Conservation (phyloP, 148 eudicot species). For the Mesembryanthemum crystallinum region DNA sequence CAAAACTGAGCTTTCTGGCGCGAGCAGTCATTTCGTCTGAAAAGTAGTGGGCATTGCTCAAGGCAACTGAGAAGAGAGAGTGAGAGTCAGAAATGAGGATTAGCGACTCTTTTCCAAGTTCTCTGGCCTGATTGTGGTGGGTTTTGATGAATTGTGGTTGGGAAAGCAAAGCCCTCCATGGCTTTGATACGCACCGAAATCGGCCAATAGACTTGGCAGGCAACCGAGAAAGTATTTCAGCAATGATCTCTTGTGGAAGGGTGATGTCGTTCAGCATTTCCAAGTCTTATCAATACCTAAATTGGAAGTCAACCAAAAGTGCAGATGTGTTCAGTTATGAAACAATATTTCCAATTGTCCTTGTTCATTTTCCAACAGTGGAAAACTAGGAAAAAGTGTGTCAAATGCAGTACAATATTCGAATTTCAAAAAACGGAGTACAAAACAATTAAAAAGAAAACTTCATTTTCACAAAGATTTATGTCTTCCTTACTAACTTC, state of each 20-base stretch:
- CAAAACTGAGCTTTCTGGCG: background rate
- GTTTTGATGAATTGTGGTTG: slow-evolving; percentile 20
- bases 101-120: background rate
- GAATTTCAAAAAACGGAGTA: too few species aligned
- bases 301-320: too few species aligned
- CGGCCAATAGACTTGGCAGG: slow-evolving; percentile 20
- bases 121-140: slow-evolving; percentile 9
- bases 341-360: background rate
- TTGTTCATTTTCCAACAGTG: too few species aligned
- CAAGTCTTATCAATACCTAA: too few species aligned
- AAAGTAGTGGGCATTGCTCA: background rate
- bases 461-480: too few species aligned
- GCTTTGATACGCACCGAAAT: slow-evolving; percentile 25
- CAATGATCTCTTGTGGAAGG: slow-evolving; percentile 21
- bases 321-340: background rate
- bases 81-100: background rate
- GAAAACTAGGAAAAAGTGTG: too few species aligned
- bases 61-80: background rate
- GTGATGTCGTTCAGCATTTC: background rate
- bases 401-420: too few species aligned
- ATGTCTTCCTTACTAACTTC: too few species aligned
- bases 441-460: too few species aligned
- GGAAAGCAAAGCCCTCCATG: slow-evolving; percentile 20
- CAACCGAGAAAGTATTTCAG: slow-evolving; percentile 11
- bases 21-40: background rate